phyloP scores from a whole-genome alignment of 495 filamentous ascomycete genomes.

The Jackrogersella minutella region DNA sequence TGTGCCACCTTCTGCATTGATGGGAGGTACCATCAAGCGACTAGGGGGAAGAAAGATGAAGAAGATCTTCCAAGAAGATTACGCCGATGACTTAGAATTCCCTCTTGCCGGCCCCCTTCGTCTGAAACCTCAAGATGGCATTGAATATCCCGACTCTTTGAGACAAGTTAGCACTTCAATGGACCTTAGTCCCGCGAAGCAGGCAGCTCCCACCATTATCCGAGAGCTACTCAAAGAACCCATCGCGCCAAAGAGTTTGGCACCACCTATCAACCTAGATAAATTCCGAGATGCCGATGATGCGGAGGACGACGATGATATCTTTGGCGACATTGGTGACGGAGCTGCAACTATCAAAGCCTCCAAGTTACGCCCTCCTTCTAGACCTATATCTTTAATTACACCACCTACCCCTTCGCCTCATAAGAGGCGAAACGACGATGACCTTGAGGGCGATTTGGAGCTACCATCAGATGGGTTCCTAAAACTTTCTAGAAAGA shows the following conservation, averaged over 20 bases:
- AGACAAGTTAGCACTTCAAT: slow-evolving; percentile 66
- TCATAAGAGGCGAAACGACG: slow-evolving; percentile 50
- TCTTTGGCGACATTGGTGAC: slow-evolving; percentile 69
- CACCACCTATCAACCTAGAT: slow-evolving; percentile 59
- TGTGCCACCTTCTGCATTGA: slow-evolving; percentile 90
- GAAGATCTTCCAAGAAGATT: slow-evolving; percentile 83
- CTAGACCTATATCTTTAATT: slow-evolving; percentile 63
- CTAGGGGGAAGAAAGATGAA: slow-evolving; percentile 82
- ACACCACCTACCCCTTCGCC: slow-evolving; percentile 62
- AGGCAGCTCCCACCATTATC: slow-evolving; percentile 23
- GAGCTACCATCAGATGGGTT: slow-evolving; percentile 71
- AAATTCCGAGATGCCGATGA: slow-evolving; percentile 68
- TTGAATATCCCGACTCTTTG: slow-evolving; percentile 72
- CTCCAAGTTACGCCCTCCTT: slow-evolving; percentile 63
- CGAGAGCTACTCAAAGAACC: slow-evolving; percentile 30
- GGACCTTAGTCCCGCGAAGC: slow-evolving; percentile 53
- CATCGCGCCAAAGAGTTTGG: slow-evolving; percentile 34
- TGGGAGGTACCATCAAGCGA: slow-evolving; percentile 94
- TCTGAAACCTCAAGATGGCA: slow-evolving; percentile 66
- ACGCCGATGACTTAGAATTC: slow-evolving; percentile 89
- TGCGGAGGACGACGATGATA: slow-evolving; percentile 63
- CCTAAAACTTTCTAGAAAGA: slow-evolving; percentile 66
- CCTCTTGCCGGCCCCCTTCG: slow-evolving; percentile 68
- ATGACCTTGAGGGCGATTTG: slow-evolving; percentile 80
- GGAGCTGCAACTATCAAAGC: slow-evolving; percentile 71